These are phyloP conservation scores for Eucalyptus paniculata DNA, from an alignment of 345 rosid species.

Conservation along the genomic window DNA sequence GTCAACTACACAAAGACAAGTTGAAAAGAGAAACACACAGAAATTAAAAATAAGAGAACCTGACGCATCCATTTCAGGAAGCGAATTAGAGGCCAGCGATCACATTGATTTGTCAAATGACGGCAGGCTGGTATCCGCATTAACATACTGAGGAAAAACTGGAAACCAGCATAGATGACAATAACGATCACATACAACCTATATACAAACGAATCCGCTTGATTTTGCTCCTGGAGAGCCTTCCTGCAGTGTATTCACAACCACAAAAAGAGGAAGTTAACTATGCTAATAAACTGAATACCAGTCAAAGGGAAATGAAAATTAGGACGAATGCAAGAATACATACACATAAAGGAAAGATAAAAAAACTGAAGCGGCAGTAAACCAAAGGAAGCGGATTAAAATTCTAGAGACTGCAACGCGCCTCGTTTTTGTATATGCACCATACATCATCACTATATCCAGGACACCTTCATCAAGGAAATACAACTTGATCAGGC, in stretches of 20 bases:
- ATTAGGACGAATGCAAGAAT: not conserved
- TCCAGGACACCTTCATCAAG: constrained; percentile 67
- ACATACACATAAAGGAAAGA: constrained; percentile 92
- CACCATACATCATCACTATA: constrained; percentile 92
- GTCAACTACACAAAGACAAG: not conserved
- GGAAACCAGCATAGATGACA: constrained; percentile 74
- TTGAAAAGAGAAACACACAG: not conserved
- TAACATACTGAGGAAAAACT: constrained; percentile 67
- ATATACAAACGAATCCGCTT: constrained; percentile 33
- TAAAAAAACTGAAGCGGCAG: constrained; percentile 58
- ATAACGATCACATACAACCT: constrained; percentile 65
- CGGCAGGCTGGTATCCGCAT: constrained; percentile 90
- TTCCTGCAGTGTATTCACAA: constrained; percentile 34
- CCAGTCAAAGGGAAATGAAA: not conserved
- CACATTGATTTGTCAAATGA: constrained; percentile 67
- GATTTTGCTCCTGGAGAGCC: constrained; percentile 49
- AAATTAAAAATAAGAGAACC: constrained; percentile 26
- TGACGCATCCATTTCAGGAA: constrained; percentile 97
- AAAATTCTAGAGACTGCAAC: constrained; percentile 77
- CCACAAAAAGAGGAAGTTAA: not conserved
- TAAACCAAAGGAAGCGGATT: constrained; percentile 82
- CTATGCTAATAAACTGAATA: not conserved
- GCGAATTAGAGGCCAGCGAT: constrained; percentile 61
- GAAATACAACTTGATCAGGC: not conserved
- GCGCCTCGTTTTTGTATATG: constrained; percentile 76